Evolutionary conservation across 2,329 filamentous ascomycete species (phyloP), one percentile per base, ranked within the genome.

Genomic region (Talaromyces sp.): DNA sequence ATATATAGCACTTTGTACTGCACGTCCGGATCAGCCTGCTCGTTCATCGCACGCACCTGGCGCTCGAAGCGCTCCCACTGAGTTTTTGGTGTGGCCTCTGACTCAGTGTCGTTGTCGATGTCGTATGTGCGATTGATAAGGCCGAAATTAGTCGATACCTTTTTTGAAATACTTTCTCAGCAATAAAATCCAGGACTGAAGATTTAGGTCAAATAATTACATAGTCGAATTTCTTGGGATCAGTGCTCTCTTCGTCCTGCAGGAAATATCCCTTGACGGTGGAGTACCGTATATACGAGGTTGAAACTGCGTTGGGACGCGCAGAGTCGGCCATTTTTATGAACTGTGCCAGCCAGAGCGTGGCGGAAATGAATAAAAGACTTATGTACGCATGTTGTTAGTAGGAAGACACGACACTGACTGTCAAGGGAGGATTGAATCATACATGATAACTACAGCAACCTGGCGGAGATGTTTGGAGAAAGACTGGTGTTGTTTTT

Each of bases 1-100:
- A 86, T 73, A 67, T 82, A 85, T 41, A 88, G 73, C 0, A 88
- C 72, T 56, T 82, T 82, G 71, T 85, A 86, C 26, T 72, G 71
- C 4, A 77, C 75, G 38, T 74, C 74, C 0, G 66, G 53, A 0
- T 69, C 68, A 2, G 72, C 71, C 2, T 77, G 60, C 60, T 60
- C 49, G 66, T 83, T 82, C n/a, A 86, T 67, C 2, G 70, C 67
- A 9, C 70, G 63, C 19, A 86, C 72, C 63, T 83, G 77, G 51
- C 76, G 66, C 11, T 71, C 69, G 51, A 87, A 82, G 11, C 80
- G 78, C 59, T 82, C 73, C 84, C 84, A 87, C 70, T 83, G 82
- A 0, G 80, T 83, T n/a, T 70, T 56, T 17, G 69, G 62, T 38
- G 73, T 67, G 6, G 32, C 24, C 1, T 38, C 50, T 21, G 41